These are phyloP conservation scores for Kwoniella botswanensis DNA, from an alignment of 768 basidiomycete species.

Conservation along the genomic window DNA sequence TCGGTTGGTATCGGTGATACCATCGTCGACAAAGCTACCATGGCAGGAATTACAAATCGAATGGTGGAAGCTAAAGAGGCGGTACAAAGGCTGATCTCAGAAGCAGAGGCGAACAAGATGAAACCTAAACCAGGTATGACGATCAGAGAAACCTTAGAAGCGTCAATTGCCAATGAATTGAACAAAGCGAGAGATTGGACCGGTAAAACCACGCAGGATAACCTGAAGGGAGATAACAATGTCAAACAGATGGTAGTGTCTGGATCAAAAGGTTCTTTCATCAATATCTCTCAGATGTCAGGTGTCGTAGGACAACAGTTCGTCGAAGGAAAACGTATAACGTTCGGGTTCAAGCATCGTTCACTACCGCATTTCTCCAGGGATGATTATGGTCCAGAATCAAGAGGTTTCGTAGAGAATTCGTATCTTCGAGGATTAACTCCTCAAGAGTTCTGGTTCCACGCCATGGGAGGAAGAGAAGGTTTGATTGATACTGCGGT, in stretches of 20 bases:
- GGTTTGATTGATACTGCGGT: slow-evolving; percentile 99
- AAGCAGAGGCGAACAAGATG: slow-evolving; percentile 82
- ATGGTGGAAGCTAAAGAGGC: slow-evolving; percentile 80
- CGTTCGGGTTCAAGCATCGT: slow-evolving; percentile 96
- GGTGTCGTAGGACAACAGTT: slow-evolving; percentile 98
- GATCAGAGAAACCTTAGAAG: slow-evolving; percentile 97
- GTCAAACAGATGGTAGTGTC: slow-evolving; percentile 99
- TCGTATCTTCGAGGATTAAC: slow-evolving; percentile 95
- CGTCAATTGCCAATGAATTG: slow-evolving; percentile 83
- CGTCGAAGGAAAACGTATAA: slow-evolving; percentile 97
- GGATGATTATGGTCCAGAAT: slow-evolving; percentile 97
- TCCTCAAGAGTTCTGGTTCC: slow-evolving; percentile 99
- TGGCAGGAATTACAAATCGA: slow-evolving; percentile 80
- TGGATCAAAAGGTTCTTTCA: slow-evolving; percentile 93
- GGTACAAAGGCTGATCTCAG: slow-evolving; percentile 77
- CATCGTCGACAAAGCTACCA: slow-evolving; percentile 86
- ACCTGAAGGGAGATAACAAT: slow-evolving; percentile 98
- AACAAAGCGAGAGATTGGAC: slow-evolving; percentile 94
- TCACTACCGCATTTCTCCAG: slow-evolving; percentile 97
- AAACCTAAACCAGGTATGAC: slow-evolving; percentile 97
- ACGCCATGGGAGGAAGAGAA: slow-evolving; percentile 99
- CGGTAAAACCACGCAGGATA: slow-evolving; percentile 95
- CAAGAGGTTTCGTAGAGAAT: slow-evolving; percentile 98
- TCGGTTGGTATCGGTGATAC: slow-evolving; percentile 99
- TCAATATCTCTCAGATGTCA: slow-evolving; percentile 99